phyloP scores from a whole-genome alignment of 2,329 filamentous ascomycete species.

The Colletotrichum aenigma region DNA sequence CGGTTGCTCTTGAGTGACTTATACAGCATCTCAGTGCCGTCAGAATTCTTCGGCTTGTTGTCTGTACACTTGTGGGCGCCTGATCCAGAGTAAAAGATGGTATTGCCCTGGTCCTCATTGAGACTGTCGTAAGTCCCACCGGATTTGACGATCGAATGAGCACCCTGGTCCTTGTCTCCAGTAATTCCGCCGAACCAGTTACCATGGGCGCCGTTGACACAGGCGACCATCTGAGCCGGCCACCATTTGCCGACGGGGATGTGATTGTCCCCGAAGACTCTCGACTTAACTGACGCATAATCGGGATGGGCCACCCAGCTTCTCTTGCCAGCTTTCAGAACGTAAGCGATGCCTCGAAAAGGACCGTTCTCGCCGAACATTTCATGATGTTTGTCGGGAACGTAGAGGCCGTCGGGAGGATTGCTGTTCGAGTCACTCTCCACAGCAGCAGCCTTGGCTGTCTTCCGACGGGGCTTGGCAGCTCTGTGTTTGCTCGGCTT shows the following conservation, averaged over 20 bases:
- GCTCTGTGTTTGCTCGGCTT: fast-evolving
- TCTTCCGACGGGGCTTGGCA: not conserved
- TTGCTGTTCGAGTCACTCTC: not conserved
- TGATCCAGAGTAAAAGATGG: fast-evolving
- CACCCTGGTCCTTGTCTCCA: fast-evolving
- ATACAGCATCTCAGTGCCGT: not conserved
- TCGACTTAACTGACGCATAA: not conserved
- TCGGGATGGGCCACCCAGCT: not conserved
- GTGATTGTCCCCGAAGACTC: fast-evolving
- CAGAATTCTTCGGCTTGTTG: not conserved
- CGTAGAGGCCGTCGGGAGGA: not conserved
- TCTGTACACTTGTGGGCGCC: fast-evolving
- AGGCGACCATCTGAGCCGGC: not conserved
- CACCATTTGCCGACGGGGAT: not conserved
- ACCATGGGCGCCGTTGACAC: not conserved
- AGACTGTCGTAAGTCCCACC: fast-evolving
- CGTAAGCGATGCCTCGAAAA: not conserved
- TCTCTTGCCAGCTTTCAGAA: fast-evolving
- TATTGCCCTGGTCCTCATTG: fast-evolving
- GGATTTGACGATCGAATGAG: fast-evolving
- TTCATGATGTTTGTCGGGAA: fast-evolving
- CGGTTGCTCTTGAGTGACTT: not conserved
- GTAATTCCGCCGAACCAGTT: fast-evolving
- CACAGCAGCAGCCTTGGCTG: not conserved
- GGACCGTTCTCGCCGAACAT: not conserved